phyloP scores from a whole-genome alignment of 176 grass and related monocot genomes.

The Puccinellia tenuiflora region DNA sequence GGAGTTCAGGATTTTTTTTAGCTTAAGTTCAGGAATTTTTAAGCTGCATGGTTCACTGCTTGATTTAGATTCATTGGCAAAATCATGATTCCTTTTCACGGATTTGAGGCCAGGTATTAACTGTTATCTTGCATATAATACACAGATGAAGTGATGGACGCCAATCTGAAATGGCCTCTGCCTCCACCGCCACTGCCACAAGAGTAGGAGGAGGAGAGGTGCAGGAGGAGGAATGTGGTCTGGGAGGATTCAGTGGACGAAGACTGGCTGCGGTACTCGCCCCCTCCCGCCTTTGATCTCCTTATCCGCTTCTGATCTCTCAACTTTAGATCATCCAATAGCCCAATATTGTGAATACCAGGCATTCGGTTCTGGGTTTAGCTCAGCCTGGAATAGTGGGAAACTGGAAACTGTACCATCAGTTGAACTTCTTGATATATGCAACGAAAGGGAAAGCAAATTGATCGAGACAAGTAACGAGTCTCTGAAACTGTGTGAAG shows the following conservation, averaged over 20 bases:
- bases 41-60: too few relatives aligned
- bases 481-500: slow-evolving; percentile 68
- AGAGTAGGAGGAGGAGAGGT: slow-evolving; percentile 43
- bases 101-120: too few relatives aligned
- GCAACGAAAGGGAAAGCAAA: slow-evolving; percentile 83
- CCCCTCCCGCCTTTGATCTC: neutral
- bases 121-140: too few relatives aligned
- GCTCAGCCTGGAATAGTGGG: slow-evolving; percentile 76
- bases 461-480: slow-evolving; percentile 41
- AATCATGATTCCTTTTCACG: too few relatives aligned
- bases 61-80: too few relatives aligned
- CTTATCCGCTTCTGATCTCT: neutral
- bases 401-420: slow-evolving; percentile 81
- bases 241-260: slow-evolving; percentile 16
- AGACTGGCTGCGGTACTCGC: slow-evolving; percentile 33
- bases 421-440: slow-evolving; percentile 69
- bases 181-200: slow-evolving; percentile 15
- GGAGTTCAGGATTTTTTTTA: too few relatives aligned
- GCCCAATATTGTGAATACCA: slow-evolving; percentile 14
- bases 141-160: too few relatives aligned
- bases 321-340: neutral
- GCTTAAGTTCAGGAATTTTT: too few relatives aligned
- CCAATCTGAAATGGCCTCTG: slow-evolving; percentile 24
- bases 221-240: slow-evolving; percentile 21
- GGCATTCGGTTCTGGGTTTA: slow-evolving; percentile 50